Evolutionary conservation across 148 eudicot species (phyloP).

Genomic region (Camellia granthamiana): DNA sequence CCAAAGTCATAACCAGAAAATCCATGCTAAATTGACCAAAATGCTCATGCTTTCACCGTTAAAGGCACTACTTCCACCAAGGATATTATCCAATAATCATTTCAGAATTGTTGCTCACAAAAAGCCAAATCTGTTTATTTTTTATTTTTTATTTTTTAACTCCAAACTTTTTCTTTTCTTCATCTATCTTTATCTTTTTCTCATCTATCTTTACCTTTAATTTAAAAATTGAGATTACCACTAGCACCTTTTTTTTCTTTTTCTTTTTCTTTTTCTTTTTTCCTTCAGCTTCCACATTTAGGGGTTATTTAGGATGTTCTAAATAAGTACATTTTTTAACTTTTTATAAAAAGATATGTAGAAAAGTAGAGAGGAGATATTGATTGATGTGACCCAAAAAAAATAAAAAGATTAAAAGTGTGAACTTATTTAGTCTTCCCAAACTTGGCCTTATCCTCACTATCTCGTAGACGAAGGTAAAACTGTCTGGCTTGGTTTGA

Average conservation of each 20-base stretch:
- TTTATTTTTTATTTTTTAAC: neutral
- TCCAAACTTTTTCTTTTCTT: neutral
- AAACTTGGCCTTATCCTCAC: too few species aligned
- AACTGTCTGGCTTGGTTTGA: neutral
- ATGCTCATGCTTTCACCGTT: neutral
- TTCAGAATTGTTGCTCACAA: neutral
- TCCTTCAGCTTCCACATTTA: neutral
- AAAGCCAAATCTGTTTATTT: neutral
- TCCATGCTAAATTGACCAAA: neutral
- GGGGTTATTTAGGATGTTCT: too few species aligned
- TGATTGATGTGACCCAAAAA: too few species aligned
- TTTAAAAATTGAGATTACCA: too few species aligned
- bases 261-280: too few species aligned
- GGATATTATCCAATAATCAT: neutral
- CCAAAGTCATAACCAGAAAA: slow-evolving; percentile 13
- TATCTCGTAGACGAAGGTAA: neutral
- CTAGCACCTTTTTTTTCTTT: neutral
- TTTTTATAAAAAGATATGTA: too few species aligned
- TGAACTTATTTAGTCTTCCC: too few species aligned
- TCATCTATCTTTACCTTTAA: neutral
- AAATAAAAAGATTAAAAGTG: too few species aligned
- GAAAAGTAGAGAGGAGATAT: too few species aligned
- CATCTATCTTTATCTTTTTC: neutral
- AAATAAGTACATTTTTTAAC: too few species aligned
- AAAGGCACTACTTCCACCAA: neutral